Evolutionary conservation across 2,329 filamentous ascomycete species (phyloP), one percentile per base, ranked within the genome.

Genomic region (Pseudocercospora vitis): DNA sequence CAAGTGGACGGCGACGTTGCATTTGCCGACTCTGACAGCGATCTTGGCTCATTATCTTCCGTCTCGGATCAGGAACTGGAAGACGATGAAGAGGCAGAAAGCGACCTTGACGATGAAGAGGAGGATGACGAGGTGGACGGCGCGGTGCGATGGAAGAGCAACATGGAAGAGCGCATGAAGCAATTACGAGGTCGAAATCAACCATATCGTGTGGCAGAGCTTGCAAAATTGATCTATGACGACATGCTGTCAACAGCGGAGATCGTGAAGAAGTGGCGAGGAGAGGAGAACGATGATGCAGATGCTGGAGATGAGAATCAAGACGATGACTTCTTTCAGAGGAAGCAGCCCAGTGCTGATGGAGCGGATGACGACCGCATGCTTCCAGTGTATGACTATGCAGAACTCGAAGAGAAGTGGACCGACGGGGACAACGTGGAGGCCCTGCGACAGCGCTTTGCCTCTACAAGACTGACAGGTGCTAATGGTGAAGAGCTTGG

Each of bases 11-110:
- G 84, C 24, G 89, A 96, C 50, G 65, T 97, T 53, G 89, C 85
- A 1, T 99, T 96, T 75, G 94, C 94, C 11, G 94, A 99, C 67
- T 96, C 90, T 66, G 95, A 99, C 71, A 99, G 94, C 0, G 95
- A 99, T 69, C 79, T 99, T 3, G 94, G 94, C 5, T 96, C 92
- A 3, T 73, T 96, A 59, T 95, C 89, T 7, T 79, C 78, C 1
- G 79, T 75, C 7, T 81, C 83, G 6, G 80, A 82, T 16, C 78
- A 79, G 53, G 77, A 80, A 24, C 60, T 79, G 2, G 79, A 81
- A 42, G 78, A 77, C 51, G 76, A 64, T 8, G 68, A 69, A 11
- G 76, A 76, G 16, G 74, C 75, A 3, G 74, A 73, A 1, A 58
- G 60, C 26, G 66, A 65, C 9, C 58, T 63, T 33, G 59, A 58